Conservation (phyloP, 331 rosid species). For the Rosa hybrid region DNA sequence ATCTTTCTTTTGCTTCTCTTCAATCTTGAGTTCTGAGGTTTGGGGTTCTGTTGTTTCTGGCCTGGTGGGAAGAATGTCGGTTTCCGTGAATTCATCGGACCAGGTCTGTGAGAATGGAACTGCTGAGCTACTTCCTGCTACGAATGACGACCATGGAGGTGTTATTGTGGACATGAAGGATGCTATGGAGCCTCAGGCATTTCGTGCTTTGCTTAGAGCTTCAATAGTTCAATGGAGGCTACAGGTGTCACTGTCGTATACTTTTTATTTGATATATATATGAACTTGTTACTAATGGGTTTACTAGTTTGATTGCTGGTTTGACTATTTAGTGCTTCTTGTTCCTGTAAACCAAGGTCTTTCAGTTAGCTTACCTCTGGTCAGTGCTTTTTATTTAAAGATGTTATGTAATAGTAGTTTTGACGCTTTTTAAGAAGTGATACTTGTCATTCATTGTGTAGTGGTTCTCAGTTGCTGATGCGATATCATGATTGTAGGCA, state of each 20-base stretch:
- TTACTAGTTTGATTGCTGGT: neutral
- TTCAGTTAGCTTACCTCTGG: neutral
- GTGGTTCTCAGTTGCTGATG: neutral
- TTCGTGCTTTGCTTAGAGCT: slow-evolving; percentile 30
- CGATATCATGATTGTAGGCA: neutral
- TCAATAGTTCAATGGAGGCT: slow-evolving; percentile 36
- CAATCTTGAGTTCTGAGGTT: too few species aligned
- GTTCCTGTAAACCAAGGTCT: neutral
- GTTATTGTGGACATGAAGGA: slow-evolving; percentile 40
- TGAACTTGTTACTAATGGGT: neutral
- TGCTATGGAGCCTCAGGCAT: slow-evolving; percentile 25
- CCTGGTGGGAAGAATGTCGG: slow-evolving; percentile 35
- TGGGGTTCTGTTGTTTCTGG: too few species aligned
- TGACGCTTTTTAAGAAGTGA: neutral
- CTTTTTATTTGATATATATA: neutral
- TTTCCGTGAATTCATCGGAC: slow-evolving; percentile 38
- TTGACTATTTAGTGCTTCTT: neutral
- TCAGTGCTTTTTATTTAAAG: neutral
- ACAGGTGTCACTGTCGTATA: slow-evolving; percentile 17
- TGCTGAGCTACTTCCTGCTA: slow-evolving; percentile 28
- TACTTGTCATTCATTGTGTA: neutral
- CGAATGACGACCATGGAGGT: slow-evolving; percentile 34
- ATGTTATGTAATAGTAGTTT: neutral
- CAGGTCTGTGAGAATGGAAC: slow-evolving; percentile 34
- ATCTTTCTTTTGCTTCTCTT: neutral